Base-by-base conservation (phyloP, 805 yeast genomes). In the Lachancea thermotolerans region DNA sequence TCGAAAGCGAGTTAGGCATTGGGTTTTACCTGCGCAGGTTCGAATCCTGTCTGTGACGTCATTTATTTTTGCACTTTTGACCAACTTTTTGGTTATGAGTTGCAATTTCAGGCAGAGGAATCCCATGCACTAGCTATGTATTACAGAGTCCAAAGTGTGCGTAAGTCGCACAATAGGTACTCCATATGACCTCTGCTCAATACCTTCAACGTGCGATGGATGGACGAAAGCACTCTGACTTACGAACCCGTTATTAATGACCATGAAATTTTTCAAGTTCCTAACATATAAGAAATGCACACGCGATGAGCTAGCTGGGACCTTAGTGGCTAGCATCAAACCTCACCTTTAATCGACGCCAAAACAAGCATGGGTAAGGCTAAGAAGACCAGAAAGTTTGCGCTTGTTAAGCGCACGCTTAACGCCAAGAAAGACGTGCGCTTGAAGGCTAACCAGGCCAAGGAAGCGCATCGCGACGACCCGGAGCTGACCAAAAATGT, bases 41-140 rank as follows among this genome's bases (percentile, higher is more conserved):
- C 96, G 96, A 87, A 87, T 87, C 96, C 95, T 87, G 95, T 86
- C 95, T 84, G 95, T 87, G 85, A 85, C 96, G 95, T 56, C 64
- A 67, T 70, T 70, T 44, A 39, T 44, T 39, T n/a, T 34, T 10
- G 14, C 25, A 33, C n/a, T 21, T 21, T 21, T 21, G 14, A 7
- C n/a, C 16, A 17, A 15, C 36, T 12, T n/a, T 33, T 15, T n/a
- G 16, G 36, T n/a, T 33, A 33, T 11, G 11, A 29, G 31, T 29
- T 29, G 11, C 11, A 9, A 29, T 10, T 29, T 11, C 9, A 29
- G 11, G n/a, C n/a, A n/a, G n/a, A n/a, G n/a, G n/a, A n/a, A n/a
- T n/a, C 25, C 25, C 25, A 7, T 21, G 25, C 6, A 4, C 25
- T 7, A 21, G 7, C 25, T 21, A 21, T 21, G 6, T 21, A 21